Conservation (phyloP, 768 basidiomycete species). For the Suillus luteus region DNA sequence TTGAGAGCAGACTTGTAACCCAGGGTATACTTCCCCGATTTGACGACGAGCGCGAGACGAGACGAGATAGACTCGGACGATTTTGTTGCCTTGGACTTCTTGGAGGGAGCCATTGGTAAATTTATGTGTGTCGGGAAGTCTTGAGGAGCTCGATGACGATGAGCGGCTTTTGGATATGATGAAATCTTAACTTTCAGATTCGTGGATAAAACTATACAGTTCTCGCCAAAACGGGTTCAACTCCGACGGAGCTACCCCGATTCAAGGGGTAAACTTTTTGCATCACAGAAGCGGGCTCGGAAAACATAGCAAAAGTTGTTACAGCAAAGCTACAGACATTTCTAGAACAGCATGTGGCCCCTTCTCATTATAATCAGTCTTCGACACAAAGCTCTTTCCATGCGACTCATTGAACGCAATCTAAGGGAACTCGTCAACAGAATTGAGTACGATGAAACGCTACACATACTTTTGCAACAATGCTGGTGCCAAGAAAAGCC, state of each 20-base stretch:
- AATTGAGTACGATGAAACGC: slow-evolving; percentile 13
- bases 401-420: slow-evolving; percentile 72
- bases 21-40: slow-evolving; percentile 96
- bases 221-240: slow-evolving; percentile 22
- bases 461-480: slow-evolving; percentile 73
- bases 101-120: slow-evolving; percentile 85
- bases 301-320: slow-evolving; percentile 19
- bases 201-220: slow-evolving; percentile 33
- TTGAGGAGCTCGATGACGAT: slow-evolving; percentile 18
- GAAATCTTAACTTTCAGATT: slow-evolving; percentile 19
- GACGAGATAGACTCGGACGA: slow-evolving; percentile 92
- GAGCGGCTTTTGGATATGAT: slow-evolving; percentile 10
- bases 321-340: slow-evolving; percentile 74
- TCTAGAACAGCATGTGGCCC: slow-evolving; percentile 79
- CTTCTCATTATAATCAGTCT: slow-evolving; percentile 70
- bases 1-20: slow-evolving; percentile 99
- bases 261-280: background rate
- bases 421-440: slow-evolving; percentile 36
- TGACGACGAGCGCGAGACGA: slow-evolving; percentile 93
- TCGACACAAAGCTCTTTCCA: slow-evolving; percentile 74
- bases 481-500: slow-evolving; percentile 79
- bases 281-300: background rate
- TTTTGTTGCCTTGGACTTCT: slow-evolving; percentile 94
- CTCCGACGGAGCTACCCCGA: slow-evolving; percentile 23
- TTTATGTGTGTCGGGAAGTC: slow-evolving; percentile 13